Percentiles rank a stretch among this genome's conserved stretches.
These are phyloP conservation scores for Iberis pinnata DNA, from an alignment of 345 rosid species.

Conservation along the genomic window DNA sequence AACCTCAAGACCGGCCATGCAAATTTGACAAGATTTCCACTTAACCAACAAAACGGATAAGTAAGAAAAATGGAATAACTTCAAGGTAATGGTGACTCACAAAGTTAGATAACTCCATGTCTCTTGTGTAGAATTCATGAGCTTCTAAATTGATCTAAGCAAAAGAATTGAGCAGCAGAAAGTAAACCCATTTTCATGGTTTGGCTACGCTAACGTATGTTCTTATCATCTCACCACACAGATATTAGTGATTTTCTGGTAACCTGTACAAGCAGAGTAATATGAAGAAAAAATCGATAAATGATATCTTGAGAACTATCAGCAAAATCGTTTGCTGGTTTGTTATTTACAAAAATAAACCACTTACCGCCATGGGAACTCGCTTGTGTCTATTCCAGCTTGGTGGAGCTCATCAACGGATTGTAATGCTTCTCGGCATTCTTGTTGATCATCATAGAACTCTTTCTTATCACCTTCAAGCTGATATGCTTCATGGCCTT, in stretches of 20 bases:
- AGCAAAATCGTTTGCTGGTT: neutral
- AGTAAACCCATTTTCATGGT: conserved; percentile 1
- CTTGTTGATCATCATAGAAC: conserved; percentile 83
- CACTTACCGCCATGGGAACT: conserved; percentile 95
- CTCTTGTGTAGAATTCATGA: conserved; percentile 15
- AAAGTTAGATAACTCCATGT: conserved; percentile 8
- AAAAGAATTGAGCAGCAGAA: conserved; percentile 20
- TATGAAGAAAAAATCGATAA: conserved; percentile 11
- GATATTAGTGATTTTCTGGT: conserved; percentile 71
- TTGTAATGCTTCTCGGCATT: conserved; percentile 89
- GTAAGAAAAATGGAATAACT: neutral
- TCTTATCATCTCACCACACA: conserved; percentile 1
- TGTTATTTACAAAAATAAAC: neutral
- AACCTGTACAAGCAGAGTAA: conserved; percentile 45
- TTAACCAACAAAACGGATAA: neutral
- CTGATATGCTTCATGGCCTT: conserved; percentile 81
- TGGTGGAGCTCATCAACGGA: conserved; percentile 91
- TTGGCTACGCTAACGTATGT: conserved; percentile 16
- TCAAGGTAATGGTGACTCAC: conserved; percentile 17
- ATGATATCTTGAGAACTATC: no score
- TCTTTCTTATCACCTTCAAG: conserved; percentile 82
- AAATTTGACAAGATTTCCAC: neutral
- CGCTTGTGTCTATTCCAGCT: conserved; percentile 97
- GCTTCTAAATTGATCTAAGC: conserved; percentile 7
- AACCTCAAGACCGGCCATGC: no score